phyloP scores from a whole-genome alignment of 108 stramenopile genomes.

The Cyclostephanos tholiformis region DNA sequence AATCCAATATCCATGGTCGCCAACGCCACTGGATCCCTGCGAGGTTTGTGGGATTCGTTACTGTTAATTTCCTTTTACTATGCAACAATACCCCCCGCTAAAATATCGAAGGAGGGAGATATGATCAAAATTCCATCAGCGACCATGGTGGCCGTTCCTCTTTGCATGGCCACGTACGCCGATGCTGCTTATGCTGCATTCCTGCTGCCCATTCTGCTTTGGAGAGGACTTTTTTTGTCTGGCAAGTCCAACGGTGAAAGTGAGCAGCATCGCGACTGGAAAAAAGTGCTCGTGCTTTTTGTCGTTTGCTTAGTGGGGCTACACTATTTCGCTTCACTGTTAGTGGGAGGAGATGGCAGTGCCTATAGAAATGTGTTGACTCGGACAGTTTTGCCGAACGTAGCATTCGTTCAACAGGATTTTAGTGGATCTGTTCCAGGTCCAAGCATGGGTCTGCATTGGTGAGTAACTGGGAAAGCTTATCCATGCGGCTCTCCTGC shows the following conservation, averaged over 20 bases:
- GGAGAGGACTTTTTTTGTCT: slow-evolving; percentile 38
- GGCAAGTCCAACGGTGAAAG: too few species aligned
- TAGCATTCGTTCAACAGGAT: slow-evolving; percentile 42
- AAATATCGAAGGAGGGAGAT: slow-evolving; percentile 10
- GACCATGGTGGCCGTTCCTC: slow-evolving; percentile 39
- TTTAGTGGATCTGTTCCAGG: slow-evolving; percentile 50
- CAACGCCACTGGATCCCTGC: slow-evolving; percentile 42
- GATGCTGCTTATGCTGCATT: slow-evolving; percentile 54
- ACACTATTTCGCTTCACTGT: slow-evolving; percentile 38
- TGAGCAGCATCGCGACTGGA: slow-evolving; percentile 27
- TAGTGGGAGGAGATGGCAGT: slow-evolving; percentile 26
- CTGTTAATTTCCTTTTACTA: slow-evolving; percentile 48
- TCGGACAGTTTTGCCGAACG: slow-evolving; percentile 22
- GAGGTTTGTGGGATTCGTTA: slow-evolving; percentile 53
- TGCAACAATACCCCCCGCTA: slow-evolving; percentile 16
- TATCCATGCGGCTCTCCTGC: too few species aligned
- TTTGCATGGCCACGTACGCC: slow-evolving; percentile 63
- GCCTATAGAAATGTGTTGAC: slow-evolving; percentile 20
- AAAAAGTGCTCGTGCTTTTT: slow-evolving; percentile 24
- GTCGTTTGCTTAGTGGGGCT: slow-evolving; percentile 32
- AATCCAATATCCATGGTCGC: slow-evolving; percentile 65
- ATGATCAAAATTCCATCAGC: slow-evolving; percentile 22
- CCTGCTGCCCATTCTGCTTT: slow-evolving; percentile 52
- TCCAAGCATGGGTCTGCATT: slow-evolving; percentile 75
- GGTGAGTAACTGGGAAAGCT: slow-evolving; percentile 38